A percentile compares a stretch with the other conserved stretches of the same genome.
These are phyloP conservation scores for Globisporangium acanthophoron DNA, from an alignment of 352 stramenopile species.

Conservation along the genomic window DNA sequence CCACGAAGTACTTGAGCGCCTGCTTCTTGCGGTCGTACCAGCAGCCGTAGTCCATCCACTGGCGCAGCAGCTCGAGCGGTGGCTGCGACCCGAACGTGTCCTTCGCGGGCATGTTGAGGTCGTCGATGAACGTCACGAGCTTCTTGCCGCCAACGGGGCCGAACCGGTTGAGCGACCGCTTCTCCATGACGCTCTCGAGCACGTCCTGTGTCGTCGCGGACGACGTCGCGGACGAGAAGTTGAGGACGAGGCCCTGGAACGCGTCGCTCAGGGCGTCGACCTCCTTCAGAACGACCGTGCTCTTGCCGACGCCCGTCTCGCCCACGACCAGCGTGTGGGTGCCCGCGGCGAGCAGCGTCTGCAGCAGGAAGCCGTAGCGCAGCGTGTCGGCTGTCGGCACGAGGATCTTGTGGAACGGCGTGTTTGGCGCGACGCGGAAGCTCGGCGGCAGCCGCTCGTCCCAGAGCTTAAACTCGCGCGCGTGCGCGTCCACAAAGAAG, in stretches of 20 bases:
- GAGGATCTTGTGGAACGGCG: slow-evolving; percentile 83
- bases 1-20: slow-evolving; percentile 88
- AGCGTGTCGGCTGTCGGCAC: slow-evolving; percentile 85
- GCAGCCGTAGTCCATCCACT: slow-evolving; percentile 91
- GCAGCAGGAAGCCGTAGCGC: slow-evolving; percentile 74
- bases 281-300: slow-evolving; percentile 76
- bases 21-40: slow-evolving; percentile 92
- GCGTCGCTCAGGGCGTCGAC: slow-evolving; percentile 75
- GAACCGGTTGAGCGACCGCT: slow-evolving; percentile 85
- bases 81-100: slow-evolving; percentile 90
- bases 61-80: slow-evolving; percentile 85
- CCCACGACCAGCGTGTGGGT: slow-evolving; percentile 87
- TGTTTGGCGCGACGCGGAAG: slow-evolving; percentile 65
- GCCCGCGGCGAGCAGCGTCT: slow-evolving; percentile 66
- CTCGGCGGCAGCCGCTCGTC: slow-evolving; percentile 77
- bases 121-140: slow-evolving; percentile 90
- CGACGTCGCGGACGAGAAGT: slow-evolving; percentile 89
- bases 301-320: slow-evolving; percentile 89
- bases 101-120: slow-evolving; percentile 91
- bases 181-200: slow-evolving; percentile 90
- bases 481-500: slow-evolving; percentile 85
- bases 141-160: slow-evolving; percentile 84
- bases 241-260: slow-evolving; percentile 78
- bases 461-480: slow-evolving; percentile 80
- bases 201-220: slow-evolving; percentile 86